These are phyloP conservation scores for Metschnikowia sp. DNA, from an alignment of 805 yeast species.

Conservation along the genomic window DNA sequence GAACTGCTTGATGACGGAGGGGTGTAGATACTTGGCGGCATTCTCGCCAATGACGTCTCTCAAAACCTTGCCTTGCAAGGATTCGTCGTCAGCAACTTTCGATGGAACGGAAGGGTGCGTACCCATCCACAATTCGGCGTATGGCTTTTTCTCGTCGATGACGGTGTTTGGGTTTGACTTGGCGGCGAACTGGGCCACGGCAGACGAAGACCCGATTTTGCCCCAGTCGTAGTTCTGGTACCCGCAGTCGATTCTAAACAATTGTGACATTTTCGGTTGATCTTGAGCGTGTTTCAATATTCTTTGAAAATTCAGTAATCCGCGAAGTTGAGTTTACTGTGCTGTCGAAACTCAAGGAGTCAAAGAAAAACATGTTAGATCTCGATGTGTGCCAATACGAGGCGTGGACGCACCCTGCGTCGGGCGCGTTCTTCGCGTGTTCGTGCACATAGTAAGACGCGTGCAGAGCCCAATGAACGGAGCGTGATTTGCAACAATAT, in stretches of 20 bases:
- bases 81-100: constrained; percentile 39
- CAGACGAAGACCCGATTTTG: constrained; percentile 76
- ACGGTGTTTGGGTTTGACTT: constrained; percentile 57
- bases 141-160: constrained; percentile 76
- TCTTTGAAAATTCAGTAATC: background rate
- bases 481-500: too few relatives aligned
- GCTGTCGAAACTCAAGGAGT: background rate
- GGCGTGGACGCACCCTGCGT: constrained; percentile 1
- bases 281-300: too few relatives aligned
- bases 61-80: constrained; percentile 48
- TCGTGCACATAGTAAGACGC: background rate
- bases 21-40: constrained; percentile 61
- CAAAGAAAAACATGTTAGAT: background rate
- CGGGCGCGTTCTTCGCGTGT: background rate
- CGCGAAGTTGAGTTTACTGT: background rate
- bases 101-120: constrained; percentile 94
- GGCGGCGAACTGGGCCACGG: constrained; percentile 86
- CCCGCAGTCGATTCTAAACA: constrained; percentile 49
- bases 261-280: constrained; percentile 20
- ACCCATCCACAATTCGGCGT: constrained; percentile 99
- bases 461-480: too few relatives aligned
- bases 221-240: constrained; percentile 80
- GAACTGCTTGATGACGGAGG: constrained; percentile 57
- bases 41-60: constrained; percentile 60
- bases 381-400: background rate